These are phyloP conservation scores for Penicillium sp. DNA, from an alignment of 2,329 filamentous ascomycete species.

Conservation along the genomic window DNA sequence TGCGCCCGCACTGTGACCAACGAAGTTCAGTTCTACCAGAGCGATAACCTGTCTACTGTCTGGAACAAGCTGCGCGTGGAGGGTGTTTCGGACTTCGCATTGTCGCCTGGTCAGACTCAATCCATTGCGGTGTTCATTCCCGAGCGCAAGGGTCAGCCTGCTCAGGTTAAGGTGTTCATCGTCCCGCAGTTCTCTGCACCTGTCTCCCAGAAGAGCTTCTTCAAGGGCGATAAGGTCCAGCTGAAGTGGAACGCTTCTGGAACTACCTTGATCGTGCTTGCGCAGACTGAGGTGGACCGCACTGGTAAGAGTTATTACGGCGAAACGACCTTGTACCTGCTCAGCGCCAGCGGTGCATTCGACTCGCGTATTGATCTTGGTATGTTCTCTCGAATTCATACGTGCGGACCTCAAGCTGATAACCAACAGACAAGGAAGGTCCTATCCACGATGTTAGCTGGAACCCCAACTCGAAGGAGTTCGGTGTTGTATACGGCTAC, in stretches of 20 bases:
- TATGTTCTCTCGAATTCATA: slow-evolving; percentile 32
- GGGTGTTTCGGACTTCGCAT: slow-evolving; percentile 82
- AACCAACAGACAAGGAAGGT: slow-evolving; percentile 76
- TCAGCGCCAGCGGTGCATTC: slow-evolving; percentile 87
- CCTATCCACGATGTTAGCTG: slow-evolving; percentile 98
- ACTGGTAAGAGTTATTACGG: slow-evolving; percentile 99
- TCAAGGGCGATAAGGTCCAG: slow-evolving; percentile 98
- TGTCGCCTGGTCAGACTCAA: slow-evolving; percentile 85
- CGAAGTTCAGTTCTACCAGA: slow-evolving; percentile 96
- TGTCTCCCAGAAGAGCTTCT: slow-evolving; percentile 97
- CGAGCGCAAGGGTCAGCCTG: slow-evolving; percentile 94
- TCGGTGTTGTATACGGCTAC: slow-evolving; percentile 94
- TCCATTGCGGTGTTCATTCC: slow-evolving; percentile 93
- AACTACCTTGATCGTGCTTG: slow-evolving; percentile 87
- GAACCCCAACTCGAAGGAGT: slow-evolving; percentile 97
- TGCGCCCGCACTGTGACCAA: slow-evolving; percentile 94
- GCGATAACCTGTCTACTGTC: slow-evolving; percentile 76
- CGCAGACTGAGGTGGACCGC: slow-evolving; percentile 97
- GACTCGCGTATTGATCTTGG: slow-evolving; percentile 83
- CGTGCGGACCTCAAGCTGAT: background rate
- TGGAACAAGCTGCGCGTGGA: slow-evolving; percentile 96
- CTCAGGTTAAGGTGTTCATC: slow-evolving; percentile 89
- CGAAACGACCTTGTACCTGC: slow-evolving; percentile 93
- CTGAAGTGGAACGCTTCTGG: slow-evolving; percentile 96
- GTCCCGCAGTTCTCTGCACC: slow-evolving; percentile 80